These are phyloP conservation scores for Arabidopsis lyrata DNA, from an alignment of 441 rosid genomes.

Conservation along the genomic window DNA sequence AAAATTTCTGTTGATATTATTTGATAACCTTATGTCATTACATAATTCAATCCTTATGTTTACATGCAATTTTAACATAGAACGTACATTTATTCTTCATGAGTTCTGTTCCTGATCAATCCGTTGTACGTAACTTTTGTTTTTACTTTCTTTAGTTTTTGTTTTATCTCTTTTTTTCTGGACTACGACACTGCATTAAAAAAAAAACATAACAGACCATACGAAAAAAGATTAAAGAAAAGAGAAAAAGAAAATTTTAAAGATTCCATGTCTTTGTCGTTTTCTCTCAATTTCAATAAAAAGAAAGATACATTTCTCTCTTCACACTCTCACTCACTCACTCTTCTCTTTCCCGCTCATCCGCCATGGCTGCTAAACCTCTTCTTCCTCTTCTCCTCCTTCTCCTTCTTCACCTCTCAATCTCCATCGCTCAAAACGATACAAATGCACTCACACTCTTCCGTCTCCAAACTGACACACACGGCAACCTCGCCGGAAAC, in stretches of 20 bases:
- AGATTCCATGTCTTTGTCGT: constrained; percentile 36
- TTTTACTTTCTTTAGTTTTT: constrained; percentile 26
- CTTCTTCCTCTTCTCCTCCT: constrained; percentile 34
- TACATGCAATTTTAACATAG: constrained; percentile 4
- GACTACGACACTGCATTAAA: not conserved
- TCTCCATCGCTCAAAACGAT: constrained; percentile 57
- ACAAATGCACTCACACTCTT: constrained; percentile 79
- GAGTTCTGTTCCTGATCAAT: constrained; percentile 5
- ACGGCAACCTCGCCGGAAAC: constrained; percentile 80
- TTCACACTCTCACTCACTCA: constrained; percentile 23
- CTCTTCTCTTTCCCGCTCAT: constrained; percentile 47
- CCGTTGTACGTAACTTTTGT: constrained; percentile 17
- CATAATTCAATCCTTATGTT: not conserved
- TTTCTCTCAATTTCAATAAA: not conserved
- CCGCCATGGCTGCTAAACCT: constrained; percentile 35
- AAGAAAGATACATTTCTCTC: constrained; percentile 32
- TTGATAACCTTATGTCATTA: constrained; percentile 33
- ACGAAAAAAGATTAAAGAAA: not conserved
- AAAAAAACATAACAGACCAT: constrained; percentile 17
- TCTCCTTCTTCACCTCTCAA: constrained; percentile 32
- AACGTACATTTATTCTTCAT: not conserved
- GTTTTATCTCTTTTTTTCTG: constrained; percentile 2
- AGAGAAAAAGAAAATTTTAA: constrained; percentile 20
- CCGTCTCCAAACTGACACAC: constrained; percentile 84
- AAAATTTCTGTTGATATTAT: constrained; percentile 17